Base-by-base conservation (phyloP, 352 stramenopile genomes). In the Aphanomyces invadans region DNA sequence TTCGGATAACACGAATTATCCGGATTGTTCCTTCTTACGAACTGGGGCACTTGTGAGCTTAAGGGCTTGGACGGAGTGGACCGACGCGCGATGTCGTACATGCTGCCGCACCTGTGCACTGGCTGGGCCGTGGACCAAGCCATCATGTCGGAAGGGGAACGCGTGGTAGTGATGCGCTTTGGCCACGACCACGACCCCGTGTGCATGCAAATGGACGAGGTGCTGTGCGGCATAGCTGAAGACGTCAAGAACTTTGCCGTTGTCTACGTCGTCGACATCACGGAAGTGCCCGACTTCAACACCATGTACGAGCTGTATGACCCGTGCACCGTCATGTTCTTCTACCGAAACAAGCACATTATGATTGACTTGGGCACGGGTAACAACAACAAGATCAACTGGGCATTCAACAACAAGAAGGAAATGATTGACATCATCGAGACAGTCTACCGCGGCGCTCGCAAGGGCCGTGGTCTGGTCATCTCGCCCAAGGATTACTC, bases 371-470 rank as follows among this genome's bases (percentile, higher is more conserved):
- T 99, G 29, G 97, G 97, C 55, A 99, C 97, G 45, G 97, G 97
- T 69, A 99, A 99, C 82, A 99, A 99, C 80, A 99, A 99, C 83
- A 99, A 99, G 79, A 99, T 99, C 76, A 98, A 98, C 77, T 99
- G 94, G 95, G 92, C 95, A 29, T 95, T 92, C 71, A 96, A 96
- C 64, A 96, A 98, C 74, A 98, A 99, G 75, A 77, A 97, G 66
- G 96, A 99, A 81, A 95, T 99, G 71, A 98, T 99, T 72, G 96
- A 99, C 80, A 99, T 99, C 73, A 98, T 99, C 73, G 96, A 99
- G 75, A 97, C 96, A 1, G 97, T 99, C 32, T 99, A 99, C 78
- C 79, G 95, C 45, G 97, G 97, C 45, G 97, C 97, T 33, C 77
- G 95, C 53, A 99, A 99, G 72, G 97, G 97, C 39, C 80, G 96